Evolutionary conservation across 2,329 filamentous ascomycete species (phyloP), one percentile per base, ranked within the genome.

Genomic region (Volutella citrinella): DNA sequence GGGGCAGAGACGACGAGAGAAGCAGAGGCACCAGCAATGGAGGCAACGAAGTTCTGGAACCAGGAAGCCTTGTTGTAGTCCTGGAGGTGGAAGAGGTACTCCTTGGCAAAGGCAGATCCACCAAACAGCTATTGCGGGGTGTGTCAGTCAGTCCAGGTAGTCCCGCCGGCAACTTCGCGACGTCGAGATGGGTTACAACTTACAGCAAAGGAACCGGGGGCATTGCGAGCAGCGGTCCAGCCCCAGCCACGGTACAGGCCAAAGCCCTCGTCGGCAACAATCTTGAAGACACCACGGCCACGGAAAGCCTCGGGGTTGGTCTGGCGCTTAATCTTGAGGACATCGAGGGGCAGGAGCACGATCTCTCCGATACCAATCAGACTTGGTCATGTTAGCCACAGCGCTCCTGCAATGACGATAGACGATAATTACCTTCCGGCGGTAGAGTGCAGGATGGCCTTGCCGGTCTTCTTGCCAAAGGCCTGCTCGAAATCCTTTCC

Each of bases 281-380:
- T 97, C 66, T 77, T 84, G 60, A 97, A 70, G 40, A 98, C 75
- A 43, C 93, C 93, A 55, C 93, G 86, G 52, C 91, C 91, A 50
- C 89, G 81, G 81, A 98, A 98, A 21, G 93, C 90, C 60, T 97
- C 93, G 24, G 93, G 93, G 74, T 98, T 98, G 50, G 93, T 98
- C 72, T 98, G 93, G 56, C 93, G 83, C 79, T 98, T 98, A 72
- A 98, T 98, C 79, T 98, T 98, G 45, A 98, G 78, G 23, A 98
- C 91, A 54, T 98, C 93, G 42, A 98, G 80, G 25, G 93, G 93
- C 24, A 98, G 78, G 19, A 98, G 79, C 39, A 98, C 79, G 48
- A 98, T 95, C 71, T 98, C 93, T 59, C 93, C 93, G 54, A 98
- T 95, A 55, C 93, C 93, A 57, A 98, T 94, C 56, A 98, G 60